Percentiles rank a stretch among this genome's conserved stretches.
phyloP scores from a whole-genome alignment of 345 rosid genomes.

The Pistacia integerrima region DNA sequence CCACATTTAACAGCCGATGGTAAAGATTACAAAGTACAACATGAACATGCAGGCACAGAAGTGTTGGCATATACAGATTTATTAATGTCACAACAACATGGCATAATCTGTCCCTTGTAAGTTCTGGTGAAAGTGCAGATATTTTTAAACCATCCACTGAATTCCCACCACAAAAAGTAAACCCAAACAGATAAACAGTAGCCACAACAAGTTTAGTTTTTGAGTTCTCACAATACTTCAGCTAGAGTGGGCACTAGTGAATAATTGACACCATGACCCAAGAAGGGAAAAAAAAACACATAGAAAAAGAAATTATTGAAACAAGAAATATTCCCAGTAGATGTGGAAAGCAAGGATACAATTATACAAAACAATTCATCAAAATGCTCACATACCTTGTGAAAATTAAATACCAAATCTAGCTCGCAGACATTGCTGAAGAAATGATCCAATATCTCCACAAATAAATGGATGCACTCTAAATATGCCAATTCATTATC shows the following conservation, averaged over 20 bases:
- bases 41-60: background rate
- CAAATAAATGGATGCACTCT: constrained; percentile 94
- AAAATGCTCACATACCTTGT: constrained; percentile 59
- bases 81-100: background rate
- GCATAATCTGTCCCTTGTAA: background rate
- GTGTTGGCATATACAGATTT: background rate
- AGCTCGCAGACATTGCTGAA: constrained; percentile 99
- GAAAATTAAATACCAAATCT: constrained; percentile 93
- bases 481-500: constrained; percentile 94
- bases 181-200: background rate
- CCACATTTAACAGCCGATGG: background rate
- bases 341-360: background rate
- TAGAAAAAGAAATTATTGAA: background rate
- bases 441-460: constrained; percentile 97
- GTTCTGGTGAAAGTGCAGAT: background rate
- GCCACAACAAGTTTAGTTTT: background rate
- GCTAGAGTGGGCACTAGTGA: background rate
- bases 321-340: background rate
- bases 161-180: background rate
- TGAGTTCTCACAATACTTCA: background rate
- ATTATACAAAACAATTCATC: background rate
- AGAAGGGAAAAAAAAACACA: background rate
- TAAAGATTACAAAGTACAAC: background rate
- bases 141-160: background rate
- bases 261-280: background rate